phyloP scores from a whole-genome alignment of 2,329 filamentous ascomycete species.

The Clarireedia hainanense region DNA sequence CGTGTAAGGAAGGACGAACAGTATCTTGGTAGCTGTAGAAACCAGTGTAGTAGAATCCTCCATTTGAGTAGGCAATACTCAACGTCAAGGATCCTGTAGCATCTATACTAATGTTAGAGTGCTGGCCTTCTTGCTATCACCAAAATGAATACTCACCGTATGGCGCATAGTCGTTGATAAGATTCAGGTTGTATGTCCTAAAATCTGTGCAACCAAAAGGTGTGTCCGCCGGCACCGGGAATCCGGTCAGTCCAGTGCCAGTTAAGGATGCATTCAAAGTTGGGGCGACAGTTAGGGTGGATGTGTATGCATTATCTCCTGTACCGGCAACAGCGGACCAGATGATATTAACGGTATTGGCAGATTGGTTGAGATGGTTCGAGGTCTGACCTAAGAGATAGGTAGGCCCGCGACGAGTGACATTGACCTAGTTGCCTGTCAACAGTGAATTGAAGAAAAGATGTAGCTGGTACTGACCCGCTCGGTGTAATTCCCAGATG shows the following conservation, averaged over 20 bases:
- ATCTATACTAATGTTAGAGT: background rate
- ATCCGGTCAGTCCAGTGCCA: slow-evolving; percentile 54
- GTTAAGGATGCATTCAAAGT: slow-evolving; percentile 55
- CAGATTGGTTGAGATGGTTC: slow-evolving; percentile 17
- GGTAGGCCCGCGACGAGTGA: slow-evolving; percentile 53
- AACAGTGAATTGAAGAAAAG: background rate
- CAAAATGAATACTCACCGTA: slow-evolving; percentile 14
- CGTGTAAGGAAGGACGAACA: slow-evolving; percentile 27
- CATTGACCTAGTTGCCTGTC: slow-evolving; percentile 48
- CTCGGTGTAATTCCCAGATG: slow-evolving; percentile 52
- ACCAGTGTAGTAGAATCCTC: slow-evolving; percentile 58
- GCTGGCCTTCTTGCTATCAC: background rate
- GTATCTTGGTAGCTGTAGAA: slow-evolving; percentile 65
- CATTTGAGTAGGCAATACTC: slow-evolving; percentile 54
- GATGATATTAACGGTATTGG: slow-evolving; percentile 46
- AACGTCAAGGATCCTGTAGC: slow-evolving; percentile 52
- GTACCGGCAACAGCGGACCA: slow-evolving; percentile 47
- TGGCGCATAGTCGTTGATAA: slow-evolving; percentile 50
- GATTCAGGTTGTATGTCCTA: slow-evolving; percentile 59
- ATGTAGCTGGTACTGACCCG: slow-evolving; percentile 12
- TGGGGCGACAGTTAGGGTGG: slow-evolving; percentile 54
- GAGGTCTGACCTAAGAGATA: slow-evolving; percentile 49
- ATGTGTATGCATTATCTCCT: slow-evolving; percentile 55
- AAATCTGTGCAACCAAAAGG: slow-evolving; percentile 58
- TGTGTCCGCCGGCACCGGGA: slow-evolving; percentile 49